These are phyloP conservation scores for Tylopilus felleus DNA, from an alignment of 768 basidiomycete genomes.

Conservation along the genomic window DNA sequence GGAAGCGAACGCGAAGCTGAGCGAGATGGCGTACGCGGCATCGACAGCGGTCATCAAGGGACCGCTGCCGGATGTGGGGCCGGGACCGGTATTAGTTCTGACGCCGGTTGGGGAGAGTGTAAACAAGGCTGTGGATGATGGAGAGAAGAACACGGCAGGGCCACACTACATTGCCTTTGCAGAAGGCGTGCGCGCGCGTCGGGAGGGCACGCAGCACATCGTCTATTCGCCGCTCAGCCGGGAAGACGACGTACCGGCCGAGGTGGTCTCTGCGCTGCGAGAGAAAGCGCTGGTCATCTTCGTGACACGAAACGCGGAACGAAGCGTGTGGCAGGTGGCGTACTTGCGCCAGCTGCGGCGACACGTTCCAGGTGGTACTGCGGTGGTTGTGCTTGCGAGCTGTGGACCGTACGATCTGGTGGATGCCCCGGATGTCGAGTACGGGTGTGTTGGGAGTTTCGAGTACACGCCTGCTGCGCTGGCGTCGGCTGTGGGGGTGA, in stretches of 20 bases:
- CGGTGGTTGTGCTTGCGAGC: constrained; percentile 52
- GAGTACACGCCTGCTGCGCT: constrained; percentile 57
- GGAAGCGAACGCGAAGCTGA: constrained; percentile 40
- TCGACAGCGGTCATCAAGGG: constrained; percentile 49
- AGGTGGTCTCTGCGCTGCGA: constrained; percentile 5
- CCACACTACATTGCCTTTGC: constrained; percentile 53
- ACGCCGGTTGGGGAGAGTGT: constrained; percentile 57
- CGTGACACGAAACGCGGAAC: constrained; percentile 55
- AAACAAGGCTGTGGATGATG: constrained; percentile 61
- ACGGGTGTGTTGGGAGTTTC: constrained; percentile 49
- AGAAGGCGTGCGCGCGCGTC: constrained; percentile 32
- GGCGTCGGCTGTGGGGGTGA: constrained; percentile 39
- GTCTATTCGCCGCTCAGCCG: constrained; percentile 38
- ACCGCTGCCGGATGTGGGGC: constrained; percentile 32
- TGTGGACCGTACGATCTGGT: constrained; percentile 67
- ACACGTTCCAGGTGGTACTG: constrained; percentile 18
- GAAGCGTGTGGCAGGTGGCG: constrained; percentile 49
- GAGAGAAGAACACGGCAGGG: constrained; percentile 55
- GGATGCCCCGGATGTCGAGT: constrained; percentile 20
- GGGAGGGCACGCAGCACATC: constrained; percentile 37
- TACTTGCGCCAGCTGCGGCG: constrained; percentile 33
- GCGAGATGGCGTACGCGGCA: constrained; percentile 43
- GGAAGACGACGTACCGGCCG: constrained; percentile 1
- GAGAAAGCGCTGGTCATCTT: constrained; percentile 37
- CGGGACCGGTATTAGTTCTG: constrained; percentile 40